Percentiles rank a stretch among this genome's conserved stretches.
Evolutionary conservation across 2,329 filamentous ascomycete species (phyloP).

Genomic region (Epichloe scottii): DNA sequence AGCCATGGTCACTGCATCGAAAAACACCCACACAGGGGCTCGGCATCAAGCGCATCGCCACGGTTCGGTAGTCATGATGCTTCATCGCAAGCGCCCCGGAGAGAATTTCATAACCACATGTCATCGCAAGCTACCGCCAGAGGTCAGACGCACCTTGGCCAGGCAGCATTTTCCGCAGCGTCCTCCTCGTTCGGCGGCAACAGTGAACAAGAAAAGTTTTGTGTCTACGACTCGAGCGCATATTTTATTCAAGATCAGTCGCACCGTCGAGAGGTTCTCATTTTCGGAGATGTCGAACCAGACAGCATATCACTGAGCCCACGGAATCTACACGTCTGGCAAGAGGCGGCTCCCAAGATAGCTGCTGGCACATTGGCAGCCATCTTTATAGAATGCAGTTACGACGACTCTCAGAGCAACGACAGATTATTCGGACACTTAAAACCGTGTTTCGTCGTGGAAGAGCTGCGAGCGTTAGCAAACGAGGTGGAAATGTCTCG

Average conservation of each 20-base stretch:
- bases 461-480: slow-evolving; percentile 64
- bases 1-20: slow-evolving; percentile 86
- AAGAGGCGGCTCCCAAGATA: slow-evolving; percentile 77
- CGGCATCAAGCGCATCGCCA: slow-evolving; percentile 35
- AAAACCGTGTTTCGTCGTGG: slow-evolving; percentile 67
- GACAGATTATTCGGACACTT: slow-evolving; percentile 80
- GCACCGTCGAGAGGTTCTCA: slow-evolving; percentile 66
- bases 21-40: slow-evolving; percentile 52
- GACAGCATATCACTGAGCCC: slow-evolving; percentile 74
- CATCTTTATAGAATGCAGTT: slow-evolving; percentile 94
- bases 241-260: slow-evolving; percentile 77
- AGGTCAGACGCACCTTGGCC: slow-evolving; percentile 19
- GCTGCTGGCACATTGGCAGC: slow-evolving; percentile 57
- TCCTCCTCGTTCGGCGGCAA: slow-evolving; percentile 14
- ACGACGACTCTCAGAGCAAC: slow-evolving; percentile 66
- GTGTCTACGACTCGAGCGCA: slow-evolving; percentile 77
- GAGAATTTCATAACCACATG: slow-evolving; percentile 15
- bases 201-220: slow-evolving; percentile 38
- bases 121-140: slow-evolving; percentile 2
- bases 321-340: slow-evolving; percentile 74
- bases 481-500: slow-evolving; percentile 50
- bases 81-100: slow-evolving; percentile 18
- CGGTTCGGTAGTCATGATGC: slow-evolving; percentile 38
- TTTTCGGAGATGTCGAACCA: slow-evolving; percentile 93
- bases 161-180: slow-evolving; percentile 15